A percentile compares a stretch with the other conserved stretches of the same genome.
Evolutionary conservation across 208 protist genomes (phyloP).

Genomic region (Porcisia hertigi): DNA sequence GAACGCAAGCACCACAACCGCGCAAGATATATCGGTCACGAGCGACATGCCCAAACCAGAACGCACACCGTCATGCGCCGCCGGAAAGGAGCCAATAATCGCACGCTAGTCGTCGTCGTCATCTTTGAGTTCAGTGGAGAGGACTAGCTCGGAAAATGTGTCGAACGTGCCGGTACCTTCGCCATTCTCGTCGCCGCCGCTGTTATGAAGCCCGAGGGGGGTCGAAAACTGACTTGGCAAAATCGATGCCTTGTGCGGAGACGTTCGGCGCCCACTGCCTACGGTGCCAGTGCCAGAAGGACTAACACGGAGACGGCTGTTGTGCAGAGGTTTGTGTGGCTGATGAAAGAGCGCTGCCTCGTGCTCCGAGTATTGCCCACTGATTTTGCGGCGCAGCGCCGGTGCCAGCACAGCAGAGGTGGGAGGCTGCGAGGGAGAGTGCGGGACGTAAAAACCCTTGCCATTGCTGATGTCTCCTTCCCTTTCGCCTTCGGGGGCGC

Average conservation of each 20-base stretch:
- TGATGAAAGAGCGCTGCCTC: conserved; percentile 13
- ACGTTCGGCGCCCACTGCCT: neutral
- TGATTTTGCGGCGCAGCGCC: conserved; percentile 45
- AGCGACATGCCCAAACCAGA: neutral
- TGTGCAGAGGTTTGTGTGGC: conserved; percentile 10
- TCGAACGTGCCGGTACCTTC: conserved; percentile 40
- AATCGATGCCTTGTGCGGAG: neutral
- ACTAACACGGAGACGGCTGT: conserved; percentile 8
- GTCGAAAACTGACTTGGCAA: neutral
- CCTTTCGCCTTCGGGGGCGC: neutral
- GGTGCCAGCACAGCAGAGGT: conserved; percentile 36
- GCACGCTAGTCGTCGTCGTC: conserved; percentile 2
- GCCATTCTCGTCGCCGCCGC: neutral
- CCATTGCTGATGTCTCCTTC: conserved; percentile 10
- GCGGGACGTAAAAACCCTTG: conserved; percentile 13
- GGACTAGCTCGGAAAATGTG: conserved; percentile 45
- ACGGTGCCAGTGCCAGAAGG: neutral
- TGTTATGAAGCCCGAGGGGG: neutral
- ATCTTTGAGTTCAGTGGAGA: conserved; percentile 1
- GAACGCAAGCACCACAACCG: neutral
- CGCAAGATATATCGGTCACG: too few relatives aligned
- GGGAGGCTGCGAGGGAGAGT: conserved; percentile 12
- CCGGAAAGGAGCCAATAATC: neutral
- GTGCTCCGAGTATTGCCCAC: conserved; percentile 31
- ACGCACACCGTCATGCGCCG: neutral